Conservation (phyloP, 305 asterid genomes). For the Solanum chacoense region DNA sequence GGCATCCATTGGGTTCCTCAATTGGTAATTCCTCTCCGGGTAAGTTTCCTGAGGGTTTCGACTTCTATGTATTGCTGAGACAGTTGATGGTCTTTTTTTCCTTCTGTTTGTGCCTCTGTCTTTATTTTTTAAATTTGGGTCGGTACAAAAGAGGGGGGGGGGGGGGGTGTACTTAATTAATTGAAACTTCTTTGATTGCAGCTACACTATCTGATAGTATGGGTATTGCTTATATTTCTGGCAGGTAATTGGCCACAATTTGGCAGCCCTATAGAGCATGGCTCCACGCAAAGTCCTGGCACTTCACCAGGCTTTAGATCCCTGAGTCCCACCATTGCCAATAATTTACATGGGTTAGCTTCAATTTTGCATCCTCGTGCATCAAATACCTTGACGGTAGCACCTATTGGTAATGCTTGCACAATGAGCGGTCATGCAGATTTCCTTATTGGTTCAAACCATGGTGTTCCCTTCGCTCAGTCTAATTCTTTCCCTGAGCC, state of each 20-base stretch:
- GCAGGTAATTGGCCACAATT: constrained; percentile 52
- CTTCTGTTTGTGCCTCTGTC: not conserved
- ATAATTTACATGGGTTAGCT: constrained; percentile 36
- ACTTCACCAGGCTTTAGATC: constrained; percentile 27
- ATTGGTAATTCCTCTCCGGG: constrained; percentile 29
- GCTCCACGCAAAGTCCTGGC: constrained; percentile 26
- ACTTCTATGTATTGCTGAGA: not conserved
- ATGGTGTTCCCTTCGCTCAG: constrained; percentile 19
- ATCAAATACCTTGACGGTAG: constrained; percentile 19
- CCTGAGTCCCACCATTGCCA: constrained; percentile 24
- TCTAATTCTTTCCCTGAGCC: constrained; percentile 44
- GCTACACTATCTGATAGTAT: not conserved
- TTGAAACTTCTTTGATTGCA: not conserved
- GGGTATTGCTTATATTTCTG: not conserved
- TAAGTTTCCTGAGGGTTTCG: not conserved
- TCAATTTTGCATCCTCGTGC: constrained; percentile 29
- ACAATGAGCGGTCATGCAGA: constrained; percentile 14
- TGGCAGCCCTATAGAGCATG: constrained; percentile 40
- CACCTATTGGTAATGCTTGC: constrained; percentile 23
- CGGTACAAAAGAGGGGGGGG: not conserved
- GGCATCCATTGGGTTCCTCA: constrained; percentile 20
- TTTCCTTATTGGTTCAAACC: constrained; percentile 8
- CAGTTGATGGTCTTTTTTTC: not conserved
- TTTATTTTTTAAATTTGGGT: not conserved
- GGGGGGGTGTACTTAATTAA: not conserved